These are phyloP conservation scores for Boletus eberwhitei DNA, from an alignment of 768 basidiomycete genomes.

Conservation along the genomic window DNA sequence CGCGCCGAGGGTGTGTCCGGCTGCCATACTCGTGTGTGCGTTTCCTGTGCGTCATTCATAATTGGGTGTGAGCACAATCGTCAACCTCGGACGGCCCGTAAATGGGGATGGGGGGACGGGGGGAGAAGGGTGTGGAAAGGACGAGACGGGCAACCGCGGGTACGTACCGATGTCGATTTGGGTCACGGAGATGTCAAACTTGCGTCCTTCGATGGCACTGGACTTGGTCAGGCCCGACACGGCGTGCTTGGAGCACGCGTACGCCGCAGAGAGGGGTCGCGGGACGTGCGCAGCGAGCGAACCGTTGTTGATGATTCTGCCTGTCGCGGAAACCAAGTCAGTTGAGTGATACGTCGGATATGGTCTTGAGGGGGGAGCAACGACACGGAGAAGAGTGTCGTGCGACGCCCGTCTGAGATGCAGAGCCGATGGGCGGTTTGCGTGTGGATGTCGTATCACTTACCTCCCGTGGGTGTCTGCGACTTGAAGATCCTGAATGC, in stretches of 20 bases:
- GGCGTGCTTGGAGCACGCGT: slow-evolving; percentile 80
- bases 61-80: too few relatives aligned
- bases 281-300: slow-evolving; percentile 72
- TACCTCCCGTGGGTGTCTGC: slow-evolving; percentile 71
- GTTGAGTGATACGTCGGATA: not conserved
- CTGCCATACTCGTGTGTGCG: slow-evolving; percentile 61
- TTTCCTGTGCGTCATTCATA: slow-evolving; percentile 33
- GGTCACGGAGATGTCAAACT: slow-evolving; percentile 69
- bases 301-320: slow-evolving; percentile 84
- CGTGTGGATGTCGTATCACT: slow-evolving; percentile 1
- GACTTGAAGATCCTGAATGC: slow-evolving; percentile 71
- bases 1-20: slow-evolving; percentile 44
- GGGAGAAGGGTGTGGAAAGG: too few relatives aligned
- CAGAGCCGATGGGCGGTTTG: not conserved
- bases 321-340: slow-evolving; percentile 27
- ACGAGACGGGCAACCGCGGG: not conserved
- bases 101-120: too few relatives aligned
- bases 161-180: slow-evolving; percentile 76
- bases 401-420: not conserved
- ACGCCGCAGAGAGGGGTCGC: slow-evolving; percentile 59
- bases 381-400: not conserved
- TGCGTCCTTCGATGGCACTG: slow-evolving; percentile 73
- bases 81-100: too few relatives aligned
- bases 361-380: not conserved
- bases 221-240: slow-evolving; percentile 73